These are phyloP conservation scores for Dalbergia cultrata DNA, from an alignment of 306 rosid genomes.

Conservation along the genomic window DNA sequence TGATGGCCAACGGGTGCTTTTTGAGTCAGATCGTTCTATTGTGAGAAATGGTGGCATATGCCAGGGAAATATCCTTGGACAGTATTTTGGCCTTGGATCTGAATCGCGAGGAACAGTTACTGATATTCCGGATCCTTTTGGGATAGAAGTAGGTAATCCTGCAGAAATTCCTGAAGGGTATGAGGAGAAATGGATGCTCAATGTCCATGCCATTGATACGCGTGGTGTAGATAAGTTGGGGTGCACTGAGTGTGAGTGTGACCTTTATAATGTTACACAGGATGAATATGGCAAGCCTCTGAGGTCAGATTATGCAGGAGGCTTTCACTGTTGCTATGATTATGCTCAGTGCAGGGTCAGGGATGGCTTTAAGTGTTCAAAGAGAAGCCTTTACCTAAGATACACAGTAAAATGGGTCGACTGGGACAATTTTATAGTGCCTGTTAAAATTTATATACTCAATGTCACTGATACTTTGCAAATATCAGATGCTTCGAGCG, in stretches of 20 bases:
- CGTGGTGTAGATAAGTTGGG: conserved; percentile 65
- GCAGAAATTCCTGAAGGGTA: conserved; percentile 64
- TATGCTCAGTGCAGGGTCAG: conserved; percentile 61
- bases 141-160: conserved; percentile 71
- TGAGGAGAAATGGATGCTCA: conserved; percentile 79
- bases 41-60: conserved; percentile 71
- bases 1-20: conserved; percentile 21
- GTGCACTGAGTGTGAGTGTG: conserved; percentile 75
- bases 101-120: conserved; percentile 70
- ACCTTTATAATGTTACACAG: conserved; percentile 69
- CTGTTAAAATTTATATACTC: conserved; percentile 69
- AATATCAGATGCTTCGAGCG: conserved; percentile 29
- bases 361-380: conserved; percentile 55
- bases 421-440: conserved; percentile 70
- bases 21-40: not conserved
- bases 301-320: conserved; percentile 63
- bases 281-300: conserved; percentile 53
- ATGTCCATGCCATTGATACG: conserved; percentile 84
- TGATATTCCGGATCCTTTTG: conserved; percentile 70
- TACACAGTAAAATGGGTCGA: conserved; percentile 82
- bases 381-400: conserved; percentile 68
- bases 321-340: conserved; percentile 70
- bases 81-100: conserved; percentile 78
- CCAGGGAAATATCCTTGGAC: conserved; percentile 44
- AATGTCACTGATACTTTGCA: conserved; percentile 72